These are phyloP conservation scores for Petrea volubilis DNA, from an alignment of 257 asterid species.

Conservation along the genomic window DNA sequence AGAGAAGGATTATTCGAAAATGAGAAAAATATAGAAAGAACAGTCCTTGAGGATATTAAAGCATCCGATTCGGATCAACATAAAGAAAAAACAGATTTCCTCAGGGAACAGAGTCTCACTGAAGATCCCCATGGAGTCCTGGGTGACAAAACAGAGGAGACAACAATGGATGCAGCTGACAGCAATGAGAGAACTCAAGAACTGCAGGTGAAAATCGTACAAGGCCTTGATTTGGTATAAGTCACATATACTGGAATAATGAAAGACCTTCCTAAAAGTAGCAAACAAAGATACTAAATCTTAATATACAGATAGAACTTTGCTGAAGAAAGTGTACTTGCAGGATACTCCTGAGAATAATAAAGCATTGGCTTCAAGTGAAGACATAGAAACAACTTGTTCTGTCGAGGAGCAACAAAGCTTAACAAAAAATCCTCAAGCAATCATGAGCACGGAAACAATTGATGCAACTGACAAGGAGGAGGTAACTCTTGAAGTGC, in stretches of 20 bases:
- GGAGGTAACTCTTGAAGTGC: conserved; percentile 24
- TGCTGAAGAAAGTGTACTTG: conserved; percentile 15
- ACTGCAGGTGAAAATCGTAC: conserved; percentile 28
- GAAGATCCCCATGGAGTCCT: conserved; percentile 24
- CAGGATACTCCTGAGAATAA: conserved; percentile 19
- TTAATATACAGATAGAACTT: conserved; percentile 1
- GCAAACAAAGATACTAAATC: background rate
- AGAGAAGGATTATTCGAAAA: too few relatives aligned
- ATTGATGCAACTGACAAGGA: conserved; percentile 1
- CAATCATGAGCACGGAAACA: background rate
- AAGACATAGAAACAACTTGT: conserved; percentile 17
- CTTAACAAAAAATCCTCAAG: background rate
- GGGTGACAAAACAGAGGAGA: conserved; percentile 27
- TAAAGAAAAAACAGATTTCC: too few relatives aligned
- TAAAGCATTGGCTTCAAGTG: conserved; percentile 16
- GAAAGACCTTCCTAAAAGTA: background rate
- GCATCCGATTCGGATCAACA: too few relatives aligned
- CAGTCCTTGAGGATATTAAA: conserved; percentile 15
- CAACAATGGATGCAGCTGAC: conserved; percentile 19
- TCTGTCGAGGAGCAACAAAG: conserved; percentile 20
- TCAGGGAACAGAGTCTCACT: too few relatives aligned
- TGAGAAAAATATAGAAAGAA: background rate
- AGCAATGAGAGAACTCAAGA: conserved; percentile 22
- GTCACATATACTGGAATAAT: background rate
- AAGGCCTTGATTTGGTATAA: background rate